phyloP scores from a whole-genome alignment of 345 rosid species.

The Firmiana major region DNA sequence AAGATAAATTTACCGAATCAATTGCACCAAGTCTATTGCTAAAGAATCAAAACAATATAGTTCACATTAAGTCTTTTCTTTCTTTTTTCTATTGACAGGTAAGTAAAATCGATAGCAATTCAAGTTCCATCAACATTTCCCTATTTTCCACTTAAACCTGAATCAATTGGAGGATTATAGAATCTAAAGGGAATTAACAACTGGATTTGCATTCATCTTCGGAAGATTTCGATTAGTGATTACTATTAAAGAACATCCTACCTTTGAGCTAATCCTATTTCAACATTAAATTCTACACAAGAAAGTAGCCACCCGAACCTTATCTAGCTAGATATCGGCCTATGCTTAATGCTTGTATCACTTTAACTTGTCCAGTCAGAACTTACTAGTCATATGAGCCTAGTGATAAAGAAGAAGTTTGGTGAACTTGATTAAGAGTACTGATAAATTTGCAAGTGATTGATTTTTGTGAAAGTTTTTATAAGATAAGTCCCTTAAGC shows the following conservation, averaged over 20 bases:
- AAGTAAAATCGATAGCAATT: background rate
- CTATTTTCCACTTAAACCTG: background rate
- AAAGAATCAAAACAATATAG: constrained; percentile 1
- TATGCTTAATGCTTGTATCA: background rate
- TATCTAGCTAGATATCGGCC: background rate
- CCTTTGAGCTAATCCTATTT: background rate
- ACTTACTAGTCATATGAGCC: background rate
- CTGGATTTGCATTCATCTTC: background rate
- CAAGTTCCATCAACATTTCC: background rate
- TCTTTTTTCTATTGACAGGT: background rate
- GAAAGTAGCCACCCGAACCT: background rate
- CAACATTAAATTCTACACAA: background rate
- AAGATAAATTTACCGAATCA: background rate
- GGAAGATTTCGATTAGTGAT: background rate
- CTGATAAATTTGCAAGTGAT: too few relatives aligned
- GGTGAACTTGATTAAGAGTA: too few relatives aligned
- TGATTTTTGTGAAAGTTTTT: too few relatives aligned
- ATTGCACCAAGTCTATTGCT: background rate
- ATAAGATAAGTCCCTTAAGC: too few relatives aligned
- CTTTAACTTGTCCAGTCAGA: background rate
- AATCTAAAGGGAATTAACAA: background rate
- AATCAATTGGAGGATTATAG: background rate
- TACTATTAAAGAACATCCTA: background rate
- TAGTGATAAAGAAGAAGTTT: background rate
- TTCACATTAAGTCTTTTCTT: background rate